Conservation (phyloP, 192 early-diverging fungal genomes). For the Glomus cerebriforme region DNA sequence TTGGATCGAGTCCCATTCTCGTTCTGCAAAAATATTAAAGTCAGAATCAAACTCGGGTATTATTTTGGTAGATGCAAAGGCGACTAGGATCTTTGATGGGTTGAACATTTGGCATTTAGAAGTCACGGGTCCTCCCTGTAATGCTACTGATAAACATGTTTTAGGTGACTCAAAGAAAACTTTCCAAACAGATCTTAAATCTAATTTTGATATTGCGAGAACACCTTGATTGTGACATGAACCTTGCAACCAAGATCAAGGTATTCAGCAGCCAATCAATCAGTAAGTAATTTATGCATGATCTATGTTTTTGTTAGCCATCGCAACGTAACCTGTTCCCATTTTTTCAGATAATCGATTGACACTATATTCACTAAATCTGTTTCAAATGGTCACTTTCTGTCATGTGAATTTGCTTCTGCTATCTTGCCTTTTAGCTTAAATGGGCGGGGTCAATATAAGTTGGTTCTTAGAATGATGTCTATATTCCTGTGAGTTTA, state of each 20-base stretch:
- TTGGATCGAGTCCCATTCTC: slow-evolving; percentile 30
- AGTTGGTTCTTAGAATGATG: slow-evolving; percentile 17
- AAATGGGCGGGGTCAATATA: slow-evolving; percentile 14
- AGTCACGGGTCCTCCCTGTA: slow-evolving; percentile 25
- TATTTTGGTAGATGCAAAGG: slow-evolving; percentile 1
- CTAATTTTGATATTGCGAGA: slow-evolving; percentile 11
- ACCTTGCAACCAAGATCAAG: slow-evolving; percentile 27
- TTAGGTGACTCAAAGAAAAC: slow-evolving; percentile 28
- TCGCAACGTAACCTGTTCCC: slow-evolving; percentile 19
- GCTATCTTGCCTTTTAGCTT: slow-evolving; percentile 29
- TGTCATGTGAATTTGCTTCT: slow-evolving; percentile 25
- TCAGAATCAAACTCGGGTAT: slow-evolving; percentile 26
- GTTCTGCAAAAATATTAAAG: slow-evolving; percentile 22
- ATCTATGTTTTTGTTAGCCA: slow-evolving; percentile 28
- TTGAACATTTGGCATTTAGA: slow-evolving; percentile 33
- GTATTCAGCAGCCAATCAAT: slow-evolving; percentile 24
- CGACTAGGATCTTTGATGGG: slow-evolving; percentile 24
- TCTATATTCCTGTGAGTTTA: background rate
- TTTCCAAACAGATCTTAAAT: slow-evolving; percentile 16
- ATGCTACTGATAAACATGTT: slow-evolving; percentile 15
- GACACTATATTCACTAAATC: slow-evolving; percentile 25
- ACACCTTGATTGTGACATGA: slow-evolving; percentile 27
- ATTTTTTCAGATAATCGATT: slow-evolving; percentile 33
- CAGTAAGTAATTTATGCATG: slow-evolving; percentile 27
- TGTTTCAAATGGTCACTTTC: slow-evolving; percentile 25